Percentiles rank a stretch among this genome's conserved stretches.
Evolutionary conservation across 2,329 filamentous ascomycete species (phyloP).

Genomic region (Aulographum hederae): DNA sequence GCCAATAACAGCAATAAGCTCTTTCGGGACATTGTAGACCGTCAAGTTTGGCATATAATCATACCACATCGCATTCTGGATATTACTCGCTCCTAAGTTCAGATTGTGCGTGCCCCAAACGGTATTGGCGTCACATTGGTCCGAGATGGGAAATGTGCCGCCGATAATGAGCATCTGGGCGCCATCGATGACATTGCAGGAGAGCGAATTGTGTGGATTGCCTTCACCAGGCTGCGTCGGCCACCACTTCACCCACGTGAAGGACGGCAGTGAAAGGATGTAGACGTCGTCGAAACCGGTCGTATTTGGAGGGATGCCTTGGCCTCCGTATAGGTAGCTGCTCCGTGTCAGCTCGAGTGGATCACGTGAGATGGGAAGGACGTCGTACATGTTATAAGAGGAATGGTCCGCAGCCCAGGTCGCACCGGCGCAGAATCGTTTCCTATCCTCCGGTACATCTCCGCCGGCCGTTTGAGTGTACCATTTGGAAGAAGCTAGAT

Average conservation of each 20-base stretch:
- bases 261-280: constrained; percentile 42
- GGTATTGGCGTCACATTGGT: constrained; percentile 32
- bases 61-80: constrained; percentile 30
- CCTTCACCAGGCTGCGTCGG: constrained; percentile 23
- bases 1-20: constrained; percentile 28
- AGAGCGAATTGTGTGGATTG: constrained; percentile 34
- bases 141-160: constrained; percentile 33
- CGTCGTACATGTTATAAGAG: constrained; percentile 47
- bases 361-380: too few relatives aligned
- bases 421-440: constrained; percentile 36
- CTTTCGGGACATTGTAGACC: constrained; percentile 34
- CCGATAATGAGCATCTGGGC: constrained; percentile 47
- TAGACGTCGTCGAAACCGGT: constrained; percentile 43
- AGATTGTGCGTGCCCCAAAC: constrained; percentile 39
- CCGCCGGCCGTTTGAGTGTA: constrained; percentile 40
- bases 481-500: constrained; percentile 41
- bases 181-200: constrained; percentile 37
- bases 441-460: constrained; percentile 30
- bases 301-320: constrained; percentile 25
- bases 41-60: constrained; percentile 31
- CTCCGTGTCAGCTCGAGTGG: constrained; percentile 4
- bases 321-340: constrained; percentile 44
- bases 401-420: constrained; percentile 39
- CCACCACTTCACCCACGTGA: constrained; percentile 42
- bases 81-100: constrained; percentile 32